phyloP scores from a whole-genome alignment of 371 early-diverging fungal species.

The Mucor irregularis region DNA sequence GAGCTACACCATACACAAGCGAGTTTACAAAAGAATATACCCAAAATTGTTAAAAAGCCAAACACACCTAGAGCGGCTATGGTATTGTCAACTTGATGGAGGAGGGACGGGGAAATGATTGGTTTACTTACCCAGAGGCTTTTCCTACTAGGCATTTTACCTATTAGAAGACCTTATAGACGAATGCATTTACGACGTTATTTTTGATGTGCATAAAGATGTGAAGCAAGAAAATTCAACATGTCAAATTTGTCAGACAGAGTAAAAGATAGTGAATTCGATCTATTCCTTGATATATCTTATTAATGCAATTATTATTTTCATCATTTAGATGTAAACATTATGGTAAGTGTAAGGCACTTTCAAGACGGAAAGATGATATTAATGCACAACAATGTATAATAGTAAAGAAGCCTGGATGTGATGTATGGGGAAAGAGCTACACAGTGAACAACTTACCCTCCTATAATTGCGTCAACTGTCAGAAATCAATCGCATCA shows the following conservation, averaged over 20 bases:
- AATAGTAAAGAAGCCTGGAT: conserved; percentile 57
- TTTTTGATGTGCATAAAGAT: conserved; percentile 68
- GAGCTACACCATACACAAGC: conserved; percentile 39
- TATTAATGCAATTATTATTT: background rate
- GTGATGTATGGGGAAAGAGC: conserved; percentile 74
- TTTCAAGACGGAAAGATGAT: too few species aligned
- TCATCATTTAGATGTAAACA: conserved; percentile 20
- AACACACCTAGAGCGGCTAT: conserved; percentile 30
- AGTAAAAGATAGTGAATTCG: conserved; percentile 35
- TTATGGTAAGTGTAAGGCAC: conserved; percentile 40
- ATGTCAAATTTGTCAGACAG: conserved; percentile 74
- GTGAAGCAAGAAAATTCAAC: conserved; percentile 50
- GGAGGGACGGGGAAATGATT: background rate
- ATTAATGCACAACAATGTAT: too few species aligned
- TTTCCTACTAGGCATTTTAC: conserved; percentile 35
- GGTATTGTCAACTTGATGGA: conserved; percentile 15
- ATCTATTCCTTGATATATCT: too few species aligned
- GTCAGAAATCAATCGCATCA: conserved; percentile 75
- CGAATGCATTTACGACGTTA: conserved; percentile 67
- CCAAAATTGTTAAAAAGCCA: conserved; percentile 11
- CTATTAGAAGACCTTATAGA: conserved; percentile 60
- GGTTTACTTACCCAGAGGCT: background rate
- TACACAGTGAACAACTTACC: conserved; percentile 59
- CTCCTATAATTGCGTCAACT: conserved; percentile 76
- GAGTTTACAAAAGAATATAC: conserved; percentile 31